Evolutionary conservation across 306 rosid genomes (phyloP).

Genomic region (Cicer arietinum): DNA sequence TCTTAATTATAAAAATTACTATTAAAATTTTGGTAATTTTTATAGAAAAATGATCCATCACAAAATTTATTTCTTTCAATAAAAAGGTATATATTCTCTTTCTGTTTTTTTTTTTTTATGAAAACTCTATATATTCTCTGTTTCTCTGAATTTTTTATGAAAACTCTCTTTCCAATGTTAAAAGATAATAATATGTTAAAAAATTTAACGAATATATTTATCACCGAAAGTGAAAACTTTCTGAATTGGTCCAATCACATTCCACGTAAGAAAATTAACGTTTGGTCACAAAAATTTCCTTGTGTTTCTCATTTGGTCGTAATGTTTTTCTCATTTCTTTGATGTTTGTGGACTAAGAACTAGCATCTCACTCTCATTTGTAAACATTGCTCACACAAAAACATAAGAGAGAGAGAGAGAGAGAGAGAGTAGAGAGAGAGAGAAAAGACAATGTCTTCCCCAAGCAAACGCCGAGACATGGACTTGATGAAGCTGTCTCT

Average conservation of each 20-base stretch:
- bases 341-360: conserved; percentile 19
- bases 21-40: no score
- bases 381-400: not conserved
- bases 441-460: conserved; percentile 69
- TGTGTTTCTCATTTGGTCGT: not conserved
- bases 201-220: no score
- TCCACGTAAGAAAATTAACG: not conserved
- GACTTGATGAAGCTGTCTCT: conserved; percentile 96
- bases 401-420: not conserved
- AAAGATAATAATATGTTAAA: no score
- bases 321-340: not conserved
- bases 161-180: no score
- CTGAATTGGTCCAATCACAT: not conserved
- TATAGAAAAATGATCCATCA: no score
- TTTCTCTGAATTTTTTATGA: no score
- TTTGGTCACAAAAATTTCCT: not conserved
- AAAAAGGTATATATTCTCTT: no score
- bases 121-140: no score
- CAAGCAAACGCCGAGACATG: conserved; percentile 90
- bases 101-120: no score
- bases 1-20: no score
- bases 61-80: no score
- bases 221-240: conserved; percentile 27
- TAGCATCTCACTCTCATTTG: conserved; percentile 16
- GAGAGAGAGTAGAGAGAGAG: not conserved